A percentile compares a stretch with the other conserved stretches of the same genome.
phyloP scores from a whole-genome alignment of 2,329 filamentous ascomycete genomes.

The Apiospora arundinis region DNA sequence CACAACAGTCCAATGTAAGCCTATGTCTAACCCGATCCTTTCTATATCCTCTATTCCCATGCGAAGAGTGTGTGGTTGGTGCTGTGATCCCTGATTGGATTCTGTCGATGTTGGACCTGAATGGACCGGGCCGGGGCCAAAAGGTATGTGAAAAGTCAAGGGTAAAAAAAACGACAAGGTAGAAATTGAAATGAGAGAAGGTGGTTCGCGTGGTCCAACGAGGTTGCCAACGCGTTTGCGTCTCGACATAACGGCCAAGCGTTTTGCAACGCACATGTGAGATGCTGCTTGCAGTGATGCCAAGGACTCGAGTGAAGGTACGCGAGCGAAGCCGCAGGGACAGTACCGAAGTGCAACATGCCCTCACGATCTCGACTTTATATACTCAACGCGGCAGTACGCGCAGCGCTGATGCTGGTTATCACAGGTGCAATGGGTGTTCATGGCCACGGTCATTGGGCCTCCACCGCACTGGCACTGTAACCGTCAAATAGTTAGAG shows the following conservation, averaged over 20 bases:
- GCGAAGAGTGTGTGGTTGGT: neutral
- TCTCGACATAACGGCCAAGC: neutral
- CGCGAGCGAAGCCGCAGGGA: neutral
- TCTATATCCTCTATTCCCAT: neutral
- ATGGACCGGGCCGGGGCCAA: neutral
- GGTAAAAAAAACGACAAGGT: neutral
- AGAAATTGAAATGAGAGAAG: neutral
- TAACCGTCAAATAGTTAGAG: neutral
- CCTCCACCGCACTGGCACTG: neutral
- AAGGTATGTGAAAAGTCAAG: neutral
- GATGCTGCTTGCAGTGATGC: neutral
- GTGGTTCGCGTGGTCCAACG: too few relatives aligned
- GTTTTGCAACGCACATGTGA: neutral
- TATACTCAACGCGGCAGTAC: neutral
- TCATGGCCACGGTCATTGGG: neutral
- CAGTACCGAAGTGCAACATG: neutral
- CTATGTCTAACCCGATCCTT: neutral
- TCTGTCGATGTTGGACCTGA: neutral
- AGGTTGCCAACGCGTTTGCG: neutral
- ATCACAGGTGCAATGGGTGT: neutral
- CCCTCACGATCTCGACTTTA: neutral
- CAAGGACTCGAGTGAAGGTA: neutral
- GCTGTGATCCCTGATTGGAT: neutral
- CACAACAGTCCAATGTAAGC: neutral
- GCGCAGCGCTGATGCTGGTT: neutral